Base-by-base conservation (phyloP, 352 stramenopile genomes). In the Pythium monospermum region DNA sequence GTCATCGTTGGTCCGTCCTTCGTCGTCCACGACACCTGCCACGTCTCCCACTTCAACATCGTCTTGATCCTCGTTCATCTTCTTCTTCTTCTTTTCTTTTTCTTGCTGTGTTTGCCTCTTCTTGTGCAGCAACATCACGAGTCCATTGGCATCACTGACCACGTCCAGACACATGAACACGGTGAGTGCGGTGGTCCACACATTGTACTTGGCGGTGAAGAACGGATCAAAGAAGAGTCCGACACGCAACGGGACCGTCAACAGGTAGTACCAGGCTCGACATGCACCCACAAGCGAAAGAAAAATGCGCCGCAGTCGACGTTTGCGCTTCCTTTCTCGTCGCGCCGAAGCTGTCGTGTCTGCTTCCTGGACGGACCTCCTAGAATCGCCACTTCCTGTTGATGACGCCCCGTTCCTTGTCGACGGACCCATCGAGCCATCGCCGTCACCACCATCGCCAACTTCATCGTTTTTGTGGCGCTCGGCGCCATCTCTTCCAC, bases 181-280 rank as follows among this genome's bases (percentile, higher is more conserved):
- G 6, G 48, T 68, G 13, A 66, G 45, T 28, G 52, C 45, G 2
- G 21, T 28, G 2, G 44, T 60, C 62, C 57, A 70, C 10, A 33
- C 16, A 8, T 30, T 28, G 7, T 39, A 31, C 18, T n/a, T 25
- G 4, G 30, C 21, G 11, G 47, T 48, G 33, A 48, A 49, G 21
- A 59, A 65, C 44, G 64, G 64, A 48, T 73, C 51, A 30, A 57
- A 69, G 16, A 61, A 66, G 8, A 73, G 37, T 22, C 59, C 64
- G 12, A 73, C 3, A 10, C 64, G 64, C 16, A 69, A 47, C 31
- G 64, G 64, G 2, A 69, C 18, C 42, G 22, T 66, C 8, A 69
- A 38, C 10, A 65, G 49, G 30, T 66, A 57, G 51, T 73, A 73
- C 0, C 59, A 3, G 8, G 53, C 13, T 12, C 32, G 41, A 7